A percentile compares a stretch with the other conserved stretches of the same genome.
Evolutionary conservation across 176 grass and related monocot species (phyloP).

Genomic region (Musa schizocarpa): DNA sequence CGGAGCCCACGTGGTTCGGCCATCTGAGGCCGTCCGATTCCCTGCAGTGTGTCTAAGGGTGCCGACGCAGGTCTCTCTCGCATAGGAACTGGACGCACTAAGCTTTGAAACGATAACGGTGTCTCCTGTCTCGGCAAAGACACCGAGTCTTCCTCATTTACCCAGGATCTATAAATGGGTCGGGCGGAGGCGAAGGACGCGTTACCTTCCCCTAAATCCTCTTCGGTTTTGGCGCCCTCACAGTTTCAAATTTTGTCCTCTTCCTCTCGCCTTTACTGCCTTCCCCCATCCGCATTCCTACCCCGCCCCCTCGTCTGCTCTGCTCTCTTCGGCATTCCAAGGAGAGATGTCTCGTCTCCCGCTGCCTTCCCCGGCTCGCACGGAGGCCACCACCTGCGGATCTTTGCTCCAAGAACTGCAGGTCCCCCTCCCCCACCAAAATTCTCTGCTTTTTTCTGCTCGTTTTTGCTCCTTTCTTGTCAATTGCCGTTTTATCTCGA

Average conservation of each 20-base stretch:
- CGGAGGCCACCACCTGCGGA: conserved; percentile 44
- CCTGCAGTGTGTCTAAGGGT: too few species aligned
- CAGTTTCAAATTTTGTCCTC: conserved; percentile 22
- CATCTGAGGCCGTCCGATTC: too few species aligned
- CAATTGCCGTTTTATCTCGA: background rate
- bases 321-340: background rate
- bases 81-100: too few species aligned
- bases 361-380: conserved; percentile 20
- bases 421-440: conserved; percentile 20
- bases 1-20: too few species aligned
- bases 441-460: background rate
- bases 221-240: conserved; percentile 36
- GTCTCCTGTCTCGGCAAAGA: too few species aligned
- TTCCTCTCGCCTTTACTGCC: background rate
- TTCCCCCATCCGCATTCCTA: background rate
- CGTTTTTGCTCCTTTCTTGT: background rate
- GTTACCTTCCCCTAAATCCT: conserved; percentile 13
- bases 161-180: background rate
- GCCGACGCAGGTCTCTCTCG: too few species aligned
- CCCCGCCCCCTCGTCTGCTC: background rate
- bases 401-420: conserved; percentile 75
- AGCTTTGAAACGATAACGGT: too few species aligned
- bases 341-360: conserved; percentile 25
- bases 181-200: background rate
- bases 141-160: too few species aligned